Evolutionary conservation across 306 rosid genomes (phyloP).

Genomic region (Cucumis melo): DNA sequence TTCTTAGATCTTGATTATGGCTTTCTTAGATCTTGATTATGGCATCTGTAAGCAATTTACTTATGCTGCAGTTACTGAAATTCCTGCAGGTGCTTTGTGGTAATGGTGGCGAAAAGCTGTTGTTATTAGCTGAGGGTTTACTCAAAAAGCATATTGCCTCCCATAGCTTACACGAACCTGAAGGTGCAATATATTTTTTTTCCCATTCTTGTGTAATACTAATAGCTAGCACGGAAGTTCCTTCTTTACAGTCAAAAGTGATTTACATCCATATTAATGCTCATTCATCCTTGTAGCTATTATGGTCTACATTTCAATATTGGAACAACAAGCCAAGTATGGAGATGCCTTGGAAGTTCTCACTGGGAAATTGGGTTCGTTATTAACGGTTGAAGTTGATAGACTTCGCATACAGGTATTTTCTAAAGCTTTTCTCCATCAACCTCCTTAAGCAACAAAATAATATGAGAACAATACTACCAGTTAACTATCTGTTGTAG

Average conservation of each 20-base stretch:
- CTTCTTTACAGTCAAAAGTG: constrained; percentile 3
- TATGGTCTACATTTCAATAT: constrained; percentile 70
- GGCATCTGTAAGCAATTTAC: background rate
- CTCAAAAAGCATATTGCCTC: constrained; percentile 83
- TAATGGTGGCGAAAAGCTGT: constrained; percentile 77
- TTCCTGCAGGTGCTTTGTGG: constrained; percentile 59
- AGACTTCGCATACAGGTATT: constrained; percentile 89
- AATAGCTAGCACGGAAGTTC: background rate
- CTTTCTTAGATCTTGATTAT: background rate
- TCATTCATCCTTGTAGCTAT: constrained; percentile 40
- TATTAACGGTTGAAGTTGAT: constrained; percentile 72
- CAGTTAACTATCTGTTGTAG: background rate
- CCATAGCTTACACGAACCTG: constrained; percentile 91
- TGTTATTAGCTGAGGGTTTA: constrained; percentile 86
- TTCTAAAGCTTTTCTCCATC: constrained; percentile 14
- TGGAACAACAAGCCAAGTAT: constrained; percentile 90
- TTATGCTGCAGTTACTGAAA: constrained; percentile 10
- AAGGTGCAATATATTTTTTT: constrained; percentile 33
- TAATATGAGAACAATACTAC: background rate
- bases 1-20: background rate
- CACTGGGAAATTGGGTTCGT: constrained; percentile 77
- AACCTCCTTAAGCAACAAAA: background rate
- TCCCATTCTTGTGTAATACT: background rate
- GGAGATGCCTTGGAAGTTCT: constrained; percentile 92
- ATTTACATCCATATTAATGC: constrained; percentile 10